Evolutionary conservation across 768 basidiomycete species (phyloP), one percentile per base, ranked within the genome.

Genomic region (Artomyces pyxidatus): DNA sequence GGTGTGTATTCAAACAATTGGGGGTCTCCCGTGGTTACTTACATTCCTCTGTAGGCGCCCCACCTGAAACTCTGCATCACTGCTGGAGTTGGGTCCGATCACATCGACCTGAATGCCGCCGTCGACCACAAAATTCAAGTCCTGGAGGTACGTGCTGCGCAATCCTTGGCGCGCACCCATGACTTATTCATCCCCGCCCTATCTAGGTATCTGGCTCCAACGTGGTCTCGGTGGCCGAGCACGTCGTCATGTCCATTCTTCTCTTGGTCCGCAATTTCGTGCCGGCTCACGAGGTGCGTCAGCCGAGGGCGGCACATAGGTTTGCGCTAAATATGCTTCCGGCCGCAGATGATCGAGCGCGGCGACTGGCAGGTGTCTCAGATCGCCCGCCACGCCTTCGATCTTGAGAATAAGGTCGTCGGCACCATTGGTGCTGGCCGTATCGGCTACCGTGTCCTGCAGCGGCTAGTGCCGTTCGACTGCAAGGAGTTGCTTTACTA

Each of bases 401-500:
- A 95, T 65, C 71, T 96, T 52, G 93, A 95, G 68, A 80, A 77
- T 63, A 96, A 95, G 70, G 85, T 91, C 47, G 81, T 94, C 47
- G 92, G 91, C 16, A 94, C 92, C 38, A 88, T 96, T 52, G 91
- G 89, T 48, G 51, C 74, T 71, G 81, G 81, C 25, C 71, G 81
- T 48, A 94, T 94, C 62, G 92, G 92, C 6, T 91, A 88, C 73
- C 51, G 51, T 37, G 51, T 52, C 27, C 42, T 52, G 22, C 82
- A 89, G 63, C 81, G 88, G 49, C 71, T 91, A 37, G 58, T 77
- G 26, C 86, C 88, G 5, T 95, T 96, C 71, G 76, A 91, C 69
- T 81, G 78, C 76, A 92, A 92, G 66, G 88, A 94, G 61, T 77
- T 95, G 35, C 68, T 95, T 52, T 94, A 93, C 74, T 95, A 82